Percentiles rank a stretch among this genome's conserved stretches.
phyloP scores from a whole-genome alignment of 129 eudicot genomes.

The Dittrichia graveolens region DNA sequence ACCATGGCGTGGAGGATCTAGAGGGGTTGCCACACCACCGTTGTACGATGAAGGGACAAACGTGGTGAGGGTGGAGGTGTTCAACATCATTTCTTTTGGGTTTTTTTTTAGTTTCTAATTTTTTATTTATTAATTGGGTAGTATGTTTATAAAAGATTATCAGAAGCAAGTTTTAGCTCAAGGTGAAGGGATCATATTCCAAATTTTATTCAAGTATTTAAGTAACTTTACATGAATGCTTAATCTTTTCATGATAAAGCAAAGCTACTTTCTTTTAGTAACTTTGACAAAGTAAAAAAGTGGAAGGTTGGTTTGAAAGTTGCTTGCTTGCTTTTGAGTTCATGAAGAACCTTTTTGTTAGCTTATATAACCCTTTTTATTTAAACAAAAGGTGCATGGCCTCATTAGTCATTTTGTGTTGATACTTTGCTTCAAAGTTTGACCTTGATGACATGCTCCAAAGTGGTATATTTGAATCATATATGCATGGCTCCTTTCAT shows the following conservation, averaged over 20 bases:
- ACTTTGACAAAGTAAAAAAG: conserved; percentile 31
- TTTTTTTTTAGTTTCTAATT: no score
- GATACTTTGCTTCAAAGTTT: conserved; percentile 37
- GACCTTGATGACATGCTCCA: conserved; percentile 37
- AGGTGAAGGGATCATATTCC: no score
- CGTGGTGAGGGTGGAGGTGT: no score
- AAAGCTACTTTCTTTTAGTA: conserved; percentile 21
- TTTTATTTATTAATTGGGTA: no score
- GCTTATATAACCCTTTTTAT: conserved; percentile 6
- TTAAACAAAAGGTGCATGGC: background rate
- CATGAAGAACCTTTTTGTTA: conserved; percentile 28
- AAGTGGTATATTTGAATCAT: conserved; percentile 35
- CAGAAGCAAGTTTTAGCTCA: no score
- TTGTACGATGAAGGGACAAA: no score
- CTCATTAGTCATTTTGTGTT: conserved; percentile 22
- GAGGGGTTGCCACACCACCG: no score
- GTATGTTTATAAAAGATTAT: no score
- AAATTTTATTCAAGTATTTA: background rate
- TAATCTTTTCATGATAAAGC: conserved; percentile 15
- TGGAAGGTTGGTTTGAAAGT: conserved; percentile 27
- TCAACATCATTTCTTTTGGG: no score
- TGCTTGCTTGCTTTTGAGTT: conserved; percentile 41
- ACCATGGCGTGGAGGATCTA: no score
- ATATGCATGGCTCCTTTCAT: conserved; percentile 37
- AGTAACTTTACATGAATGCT: conserved; percentile 13